Conservation (phyloP, 768 basidiomycete genomes). For the Vararia minispora region DNA sequence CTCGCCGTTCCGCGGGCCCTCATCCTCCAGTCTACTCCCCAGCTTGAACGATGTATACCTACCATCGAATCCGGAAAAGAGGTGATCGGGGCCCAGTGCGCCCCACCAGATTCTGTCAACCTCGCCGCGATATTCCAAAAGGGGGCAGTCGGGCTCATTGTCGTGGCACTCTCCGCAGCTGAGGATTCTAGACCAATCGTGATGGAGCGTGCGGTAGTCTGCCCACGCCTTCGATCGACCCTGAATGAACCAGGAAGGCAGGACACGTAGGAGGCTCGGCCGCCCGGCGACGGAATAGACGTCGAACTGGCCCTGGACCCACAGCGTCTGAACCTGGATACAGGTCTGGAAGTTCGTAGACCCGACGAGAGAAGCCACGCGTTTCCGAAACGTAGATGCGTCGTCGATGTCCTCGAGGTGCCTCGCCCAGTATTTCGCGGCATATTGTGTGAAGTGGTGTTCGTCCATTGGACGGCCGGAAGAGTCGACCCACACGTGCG, state of each 20-base stretch:
- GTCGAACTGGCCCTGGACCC: slow-evolving; percentile 20
- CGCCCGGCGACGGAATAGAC: slow-evolving; percentile 9
- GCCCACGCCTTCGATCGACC: slow-evolving; percentile 8
- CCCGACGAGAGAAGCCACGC: slow-evolving; percentile 15
- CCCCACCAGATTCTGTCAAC: slow-evolving; percentile 22
- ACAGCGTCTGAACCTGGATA: slow-evolving; percentile 22
- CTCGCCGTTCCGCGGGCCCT: background rate
- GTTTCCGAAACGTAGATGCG: background rate
- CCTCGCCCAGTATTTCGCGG: slow-evolving; percentile 24
- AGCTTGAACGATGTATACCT: slow-evolving; percentile 3
- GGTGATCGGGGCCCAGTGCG: slow-evolving; percentile 17
- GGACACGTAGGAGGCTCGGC: slow-evolving; percentile 10
- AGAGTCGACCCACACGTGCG: slow-evolving; percentile 20
- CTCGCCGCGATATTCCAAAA: slow-evolving; percentile 14
- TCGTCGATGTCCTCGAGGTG: slow-evolving; percentile 17
- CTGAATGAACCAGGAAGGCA: slow-evolving; percentile 20
- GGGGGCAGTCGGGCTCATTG: slow-evolving; percentile 3
- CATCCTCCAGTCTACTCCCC: background rate
- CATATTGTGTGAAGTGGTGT: slow-evolving; percentile 20
- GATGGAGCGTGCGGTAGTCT: slow-evolving; percentile 17
- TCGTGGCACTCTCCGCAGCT: slow-evolving; percentile 8
- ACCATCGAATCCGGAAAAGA: slow-evolving; percentile 15
- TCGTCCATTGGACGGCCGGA: slow-evolving; percentile 13
- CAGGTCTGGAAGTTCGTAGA: slow-evolving; percentile 23
- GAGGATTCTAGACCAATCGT: slow-evolving; percentile 19